phyloP scores from a whole-genome alignment of 306 rosid species.

The Arachis hypogaea region DNA sequence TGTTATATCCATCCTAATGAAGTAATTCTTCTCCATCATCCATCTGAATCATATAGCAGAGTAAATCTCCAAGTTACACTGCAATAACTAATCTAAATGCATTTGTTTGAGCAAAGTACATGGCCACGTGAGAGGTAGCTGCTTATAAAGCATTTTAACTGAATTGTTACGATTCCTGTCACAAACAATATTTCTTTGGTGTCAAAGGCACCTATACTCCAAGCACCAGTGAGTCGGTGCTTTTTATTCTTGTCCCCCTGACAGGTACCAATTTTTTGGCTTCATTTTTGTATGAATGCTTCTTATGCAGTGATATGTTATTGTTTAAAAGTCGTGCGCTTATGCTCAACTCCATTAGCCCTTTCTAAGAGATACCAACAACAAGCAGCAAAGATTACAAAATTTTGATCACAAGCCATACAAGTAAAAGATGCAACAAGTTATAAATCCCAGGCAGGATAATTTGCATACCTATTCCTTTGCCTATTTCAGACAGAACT shows the following conservation, averaged over 20 bases:
- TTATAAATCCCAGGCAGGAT: conserved; percentile 47
- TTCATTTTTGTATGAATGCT: conserved; percentile 32
- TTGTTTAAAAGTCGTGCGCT: too few species aligned
- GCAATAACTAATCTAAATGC: conserved; percentile 12
- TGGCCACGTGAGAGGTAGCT: conserved; percentile 22
- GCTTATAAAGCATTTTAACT: conserved; percentile 33
- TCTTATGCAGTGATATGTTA: conserved; percentile 34
- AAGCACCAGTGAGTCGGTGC: conserved; percentile 19
- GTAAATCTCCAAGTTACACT: conserved; percentile 21
- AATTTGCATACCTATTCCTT: conserved; percentile 44
- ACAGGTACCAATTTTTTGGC: conserved; percentile 37
- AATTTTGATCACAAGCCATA: conserved; percentile 16
- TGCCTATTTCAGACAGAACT: conserved; percentile 34
- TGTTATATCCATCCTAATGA: conserved; percentile 19
- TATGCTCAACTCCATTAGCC: background rate
- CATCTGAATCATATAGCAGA: conserved; percentile 7
- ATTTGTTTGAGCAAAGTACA: conserved; percentile 34
- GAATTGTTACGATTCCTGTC: conserved; percentile 25
- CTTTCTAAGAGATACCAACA: conserved; percentile 7
- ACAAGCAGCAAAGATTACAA: background rate
- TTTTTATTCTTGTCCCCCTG: conserved; percentile 10
- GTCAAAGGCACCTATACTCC: conserved; percentile 33
- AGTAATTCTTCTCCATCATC: conserved; percentile 28
- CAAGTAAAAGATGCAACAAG: conserved; percentile 30
- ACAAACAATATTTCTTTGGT: conserved; percentile 33